Evolutionary conservation across 1,284 basidiomycete genomes (phyloP), one percentile per base, ranked within the genome.

Genomic region (Rhizoctonia solani): DNA sequence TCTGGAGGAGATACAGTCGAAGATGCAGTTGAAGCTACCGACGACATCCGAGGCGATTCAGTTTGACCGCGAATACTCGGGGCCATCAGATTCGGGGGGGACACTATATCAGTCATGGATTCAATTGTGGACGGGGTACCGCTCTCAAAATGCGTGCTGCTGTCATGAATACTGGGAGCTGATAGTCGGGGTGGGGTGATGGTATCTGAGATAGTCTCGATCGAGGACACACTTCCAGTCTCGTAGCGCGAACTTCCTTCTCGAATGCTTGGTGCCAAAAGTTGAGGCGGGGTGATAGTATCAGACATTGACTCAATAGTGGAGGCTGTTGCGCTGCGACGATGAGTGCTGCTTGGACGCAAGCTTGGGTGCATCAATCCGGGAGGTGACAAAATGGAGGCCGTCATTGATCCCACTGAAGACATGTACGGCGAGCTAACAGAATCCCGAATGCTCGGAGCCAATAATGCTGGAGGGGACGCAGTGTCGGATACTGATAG

Each of bases 211-310:
- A 63, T 42, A 1, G 61, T 54, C 2, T 25, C 25, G 37, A 41
- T 52, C 9, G 61, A 66, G 1, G 61, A 66, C 16, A 66, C 37
- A 4, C 37, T 41, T 11, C 29, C 49, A 25, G 39, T 54, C 11
- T 37, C 50, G 25, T 46, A 46, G 19, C 44, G 44, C 11, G 44
- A 46, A 19, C 44, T 46, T 19, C 44, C 44, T 21, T 46, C 61
- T 16, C 25, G 59, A 23, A 54, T 16, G 53, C 54, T 42, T 5
- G 58, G 67, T 1, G 58, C 59, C 25, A 42, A 58, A 29, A 69
- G 42, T 19, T 14, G 61, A 11, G 61, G 50, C 23, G 61, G 61
- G 50, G 42, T 19, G 49, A 44, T 52, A 50, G 52, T 9, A 46
- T 50, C 11, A 52, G 61, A 54, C n/a, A 66, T 8, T 1, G 61